A percentile compares a stretch with the other conserved stretches of the same genome.
These are phyloP conservation scores for Penicillium paradoxum DNA, from an alignment of 495 filamentous ascomycete genomes.

Conservation along the genomic window DNA sequence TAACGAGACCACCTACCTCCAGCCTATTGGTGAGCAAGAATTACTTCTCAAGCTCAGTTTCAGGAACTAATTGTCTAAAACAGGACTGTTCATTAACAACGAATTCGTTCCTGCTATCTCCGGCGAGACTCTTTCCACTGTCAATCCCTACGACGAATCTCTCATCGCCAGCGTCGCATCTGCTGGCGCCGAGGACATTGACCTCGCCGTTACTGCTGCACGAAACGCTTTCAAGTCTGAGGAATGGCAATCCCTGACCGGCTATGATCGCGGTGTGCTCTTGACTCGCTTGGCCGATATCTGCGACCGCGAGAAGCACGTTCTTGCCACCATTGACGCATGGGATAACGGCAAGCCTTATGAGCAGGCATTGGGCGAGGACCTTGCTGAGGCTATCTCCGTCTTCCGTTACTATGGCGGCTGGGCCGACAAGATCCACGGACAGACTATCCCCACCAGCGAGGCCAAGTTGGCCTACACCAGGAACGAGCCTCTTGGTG, in stretches of 20 bases:
- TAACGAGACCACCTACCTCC: neutral
- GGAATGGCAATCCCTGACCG: conserved; percentile 65
- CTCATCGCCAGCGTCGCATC: conserved; percentile 68
- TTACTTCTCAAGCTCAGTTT: too few relatives aligned
- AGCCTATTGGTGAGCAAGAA: neutral
- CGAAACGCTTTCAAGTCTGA: conserved; percentile 67
- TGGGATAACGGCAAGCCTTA: conserved; percentile 85
- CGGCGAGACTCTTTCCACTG: neutral
- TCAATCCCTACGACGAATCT: neutral
- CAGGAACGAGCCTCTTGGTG: conserved; percentile 71
- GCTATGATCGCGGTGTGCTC: conserved; percentile 62
- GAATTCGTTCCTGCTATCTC: neutral
- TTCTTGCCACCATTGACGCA: conserved; percentile 73
- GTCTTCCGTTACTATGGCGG: conserved; percentile 72
- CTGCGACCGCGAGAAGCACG: conserved; percentile 57
- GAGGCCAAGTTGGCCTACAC: conserved; percentile 76
- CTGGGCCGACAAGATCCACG: conserved; percentile 71
- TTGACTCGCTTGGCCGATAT: conserved; percentile 66
- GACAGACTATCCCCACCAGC: conserved; percentile 70
- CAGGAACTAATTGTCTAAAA: neutral
- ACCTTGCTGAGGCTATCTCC: conserved; percentile 58
- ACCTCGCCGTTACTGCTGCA: conserved; percentile 69
- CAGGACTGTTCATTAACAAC: conserved; percentile 6
- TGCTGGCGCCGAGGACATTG: conserved; percentile 68
- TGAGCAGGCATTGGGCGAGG: conserved; percentile 55